phyloP scores from a whole-genome alignment of 139 green algal species.

The Tetradesmus obliquus region DNA sequence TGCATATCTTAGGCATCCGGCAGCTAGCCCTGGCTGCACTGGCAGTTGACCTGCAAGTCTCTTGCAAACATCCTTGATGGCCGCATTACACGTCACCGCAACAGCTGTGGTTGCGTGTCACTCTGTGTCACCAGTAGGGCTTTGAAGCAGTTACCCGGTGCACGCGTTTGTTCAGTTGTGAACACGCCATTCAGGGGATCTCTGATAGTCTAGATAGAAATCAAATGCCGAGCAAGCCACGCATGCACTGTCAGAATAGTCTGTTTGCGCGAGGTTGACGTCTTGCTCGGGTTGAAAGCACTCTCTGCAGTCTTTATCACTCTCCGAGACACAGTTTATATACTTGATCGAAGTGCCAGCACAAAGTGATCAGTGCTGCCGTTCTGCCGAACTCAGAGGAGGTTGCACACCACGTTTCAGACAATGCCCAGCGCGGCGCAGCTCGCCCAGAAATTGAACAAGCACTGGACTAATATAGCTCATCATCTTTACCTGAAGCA shows the following conservation, averaged over 20 bases:
- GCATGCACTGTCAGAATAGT: neutral
- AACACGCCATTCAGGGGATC: too few species aligned
- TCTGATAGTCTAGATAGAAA: neutral
- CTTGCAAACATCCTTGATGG: too few species aligned
- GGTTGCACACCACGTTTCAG: neutral
- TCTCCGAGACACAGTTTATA: too few species aligned
- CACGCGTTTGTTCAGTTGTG: neutral
- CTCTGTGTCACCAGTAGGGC: neutral
- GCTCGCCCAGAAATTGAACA: constrained; percentile 17
- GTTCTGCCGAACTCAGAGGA: neutral
- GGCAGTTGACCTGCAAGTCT: neutral
- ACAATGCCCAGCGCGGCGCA: neutral
- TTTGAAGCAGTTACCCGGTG: neutral
- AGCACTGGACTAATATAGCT: constrained; percentile 31
- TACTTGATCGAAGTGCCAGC: neutral
- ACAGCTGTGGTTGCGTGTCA: neutral
- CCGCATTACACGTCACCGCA: too few species aligned
- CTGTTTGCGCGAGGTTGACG: neutral
- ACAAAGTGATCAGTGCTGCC: neutral
- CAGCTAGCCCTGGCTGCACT: too few species aligned
- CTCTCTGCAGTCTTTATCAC: too few species aligned
- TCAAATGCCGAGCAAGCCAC: neutral
- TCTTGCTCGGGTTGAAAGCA: neutral
- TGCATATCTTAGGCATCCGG: too few species aligned
- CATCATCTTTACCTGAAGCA: constrained; percentile 32